A percentile compares a stretch with the other conserved stretches of the same genome.
Conservation (phyloP, 2,329 filamentous ascomycete genomes). For the Fusarium sarcochroum region DNA sequence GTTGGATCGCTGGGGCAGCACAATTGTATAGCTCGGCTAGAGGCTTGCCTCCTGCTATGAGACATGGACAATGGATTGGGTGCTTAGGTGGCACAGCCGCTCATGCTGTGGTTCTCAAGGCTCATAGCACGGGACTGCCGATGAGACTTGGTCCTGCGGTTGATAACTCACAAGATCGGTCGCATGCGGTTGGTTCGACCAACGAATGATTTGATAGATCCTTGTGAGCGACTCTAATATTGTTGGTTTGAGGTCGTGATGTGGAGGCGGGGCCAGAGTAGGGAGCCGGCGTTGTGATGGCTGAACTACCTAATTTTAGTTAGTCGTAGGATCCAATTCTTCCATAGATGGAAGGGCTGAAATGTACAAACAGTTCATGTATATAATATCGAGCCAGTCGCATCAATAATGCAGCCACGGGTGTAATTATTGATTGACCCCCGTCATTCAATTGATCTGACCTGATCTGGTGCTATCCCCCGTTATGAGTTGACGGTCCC, state of each 20-base stretch:
- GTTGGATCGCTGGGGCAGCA: slow-evolving; percentile 22
- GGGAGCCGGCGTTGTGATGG: slow-evolving; percentile 36
- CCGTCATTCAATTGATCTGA: slow-evolving; percentile 9
- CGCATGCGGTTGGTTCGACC: slow-evolving; percentile 4
- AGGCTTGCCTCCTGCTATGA: slow-evolving; percentile 32
- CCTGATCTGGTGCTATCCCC: background rate
- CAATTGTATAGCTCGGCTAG: slow-evolving; percentile 38
- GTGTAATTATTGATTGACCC: slow-evolving; percentile 3
- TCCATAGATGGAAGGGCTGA: slow-evolving; percentile 21
- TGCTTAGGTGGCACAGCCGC: slow-evolving; percentile 33
- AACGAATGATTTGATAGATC: slow-evolving; percentile 5
- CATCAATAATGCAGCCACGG: slow-evolving; percentile 25
- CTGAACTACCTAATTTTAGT: slow-evolving; percentile 44
- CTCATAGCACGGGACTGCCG: slow-evolving; percentile 28
- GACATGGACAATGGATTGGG: slow-evolving; percentile 35
- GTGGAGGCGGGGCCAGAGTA: slow-evolving; percentile 19
- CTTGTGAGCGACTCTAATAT: background rate
- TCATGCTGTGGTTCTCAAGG: slow-evolving; percentile 35
- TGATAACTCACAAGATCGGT: slow-evolving; percentile 17
- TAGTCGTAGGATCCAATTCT: background rate
- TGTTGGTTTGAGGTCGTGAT: slow-evolving; percentile 14
- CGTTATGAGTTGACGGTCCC: background rate
- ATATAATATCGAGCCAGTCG: slow-evolving; percentile 27
- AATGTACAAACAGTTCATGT: slow-evolving; percentile 22
- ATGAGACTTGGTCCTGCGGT: slow-evolving; percentile 1